Conservation (phyloP, 352 stramenopile species). For the Phytophthora hibernalis region DNA sequence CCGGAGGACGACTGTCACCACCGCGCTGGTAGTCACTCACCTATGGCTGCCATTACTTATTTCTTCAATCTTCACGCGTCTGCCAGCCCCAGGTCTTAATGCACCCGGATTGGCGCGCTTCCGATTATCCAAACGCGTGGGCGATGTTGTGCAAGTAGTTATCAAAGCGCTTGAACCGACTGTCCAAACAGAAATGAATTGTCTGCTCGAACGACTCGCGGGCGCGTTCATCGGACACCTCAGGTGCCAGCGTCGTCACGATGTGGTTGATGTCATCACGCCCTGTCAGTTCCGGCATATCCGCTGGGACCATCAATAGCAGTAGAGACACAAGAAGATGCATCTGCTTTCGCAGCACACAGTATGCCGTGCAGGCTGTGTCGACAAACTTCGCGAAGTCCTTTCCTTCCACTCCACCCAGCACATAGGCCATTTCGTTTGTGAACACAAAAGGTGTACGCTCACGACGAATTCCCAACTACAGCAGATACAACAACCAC, state of each 20-base stretch:
- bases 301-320: constrained; percentile 88
- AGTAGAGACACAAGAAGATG: constrained; percentile 86
- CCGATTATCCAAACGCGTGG: constrained; percentile 42
- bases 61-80: constrained; percentile 30
- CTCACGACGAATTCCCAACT: constrained; percentile 85
- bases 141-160: constrained; percentile 83
- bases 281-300: constrained; percentile 85
- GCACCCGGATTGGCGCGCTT: constrained; percentile 10
- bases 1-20: constrained; percentile 9
- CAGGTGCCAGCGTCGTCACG: constrained; percentile 73
- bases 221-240: constrained; percentile 74
- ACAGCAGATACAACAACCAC: background rate
- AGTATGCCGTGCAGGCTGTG: constrained; percentile 78
- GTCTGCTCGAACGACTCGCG: constrained; percentile 75
- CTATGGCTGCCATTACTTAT: constrained; percentile 35
- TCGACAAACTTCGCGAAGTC: constrained; percentile 80
- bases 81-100: constrained; percentile 18
- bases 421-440: constrained; percentile 87
- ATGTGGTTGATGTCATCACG: constrained; percentile 89
- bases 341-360: constrained; percentile 86
- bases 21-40: constrained; percentile 20
- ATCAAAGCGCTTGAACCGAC: constrained; percentile 89
- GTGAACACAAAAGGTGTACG: constrained; percentile 91
- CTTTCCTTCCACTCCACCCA: constrained; percentile 77
- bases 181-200: constrained; percentile 85